Evolutionary conservation across 768 basidiomycete genomes (phyloP).

Genomic region (Lactarius deliciosus): DNA sequence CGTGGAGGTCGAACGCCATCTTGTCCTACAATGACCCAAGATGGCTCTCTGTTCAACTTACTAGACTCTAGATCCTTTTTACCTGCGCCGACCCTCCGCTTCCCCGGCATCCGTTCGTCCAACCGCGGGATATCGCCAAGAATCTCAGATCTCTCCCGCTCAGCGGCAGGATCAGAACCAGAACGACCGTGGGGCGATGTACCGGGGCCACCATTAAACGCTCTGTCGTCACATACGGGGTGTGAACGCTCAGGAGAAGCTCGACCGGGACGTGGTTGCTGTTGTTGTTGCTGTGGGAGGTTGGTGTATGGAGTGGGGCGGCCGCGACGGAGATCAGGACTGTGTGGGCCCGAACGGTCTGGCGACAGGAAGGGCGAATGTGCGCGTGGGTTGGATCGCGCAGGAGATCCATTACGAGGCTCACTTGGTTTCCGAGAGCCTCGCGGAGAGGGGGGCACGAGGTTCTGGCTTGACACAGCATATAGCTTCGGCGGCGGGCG

Average conservation of each 20-base stretch:
- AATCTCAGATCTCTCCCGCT: conserved; percentile 41
- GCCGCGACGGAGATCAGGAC: conserved; percentile 23
- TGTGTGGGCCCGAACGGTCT: conserved; percentile 25
- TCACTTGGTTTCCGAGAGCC: conserved; percentile 24
- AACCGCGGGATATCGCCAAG: conserved; percentile 13
- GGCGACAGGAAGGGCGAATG: conserved; percentile 29
- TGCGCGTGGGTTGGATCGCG: conserved; percentile 23
- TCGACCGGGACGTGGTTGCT: conserved; percentile 27
- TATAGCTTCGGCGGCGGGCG: conserved; percentile 42
- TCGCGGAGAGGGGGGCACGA: conserved; percentile 24
- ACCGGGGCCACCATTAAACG: conserved; percentile 10
- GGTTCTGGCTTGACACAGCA: conserved; percentile 39
- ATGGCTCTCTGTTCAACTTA: conserved; percentile 20
- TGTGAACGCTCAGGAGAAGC: conserved; percentile 32
- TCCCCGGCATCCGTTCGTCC: conserved; percentile 18
- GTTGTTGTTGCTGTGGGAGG: conserved; percentile 17
- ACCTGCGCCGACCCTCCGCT: conserved; percentile 15
- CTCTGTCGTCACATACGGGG: conserved; percentile 24
- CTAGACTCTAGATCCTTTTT: conserved; percentile 15
- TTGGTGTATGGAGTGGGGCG: conserved; percentile 11
- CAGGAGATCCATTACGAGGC: conserved; percentile 26
- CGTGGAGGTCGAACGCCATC: conserved; percentile 16
- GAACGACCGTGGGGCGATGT: conserved; percentile 42
- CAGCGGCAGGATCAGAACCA: conserved; percentile 52
- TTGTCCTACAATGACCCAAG: conserved; percentile 24